A percentile compares a stretch with the other conserved stretches of the same genome.
Conservation (phyloP, 148 eudicot genomes). For the Camellia japonica region DNA sequence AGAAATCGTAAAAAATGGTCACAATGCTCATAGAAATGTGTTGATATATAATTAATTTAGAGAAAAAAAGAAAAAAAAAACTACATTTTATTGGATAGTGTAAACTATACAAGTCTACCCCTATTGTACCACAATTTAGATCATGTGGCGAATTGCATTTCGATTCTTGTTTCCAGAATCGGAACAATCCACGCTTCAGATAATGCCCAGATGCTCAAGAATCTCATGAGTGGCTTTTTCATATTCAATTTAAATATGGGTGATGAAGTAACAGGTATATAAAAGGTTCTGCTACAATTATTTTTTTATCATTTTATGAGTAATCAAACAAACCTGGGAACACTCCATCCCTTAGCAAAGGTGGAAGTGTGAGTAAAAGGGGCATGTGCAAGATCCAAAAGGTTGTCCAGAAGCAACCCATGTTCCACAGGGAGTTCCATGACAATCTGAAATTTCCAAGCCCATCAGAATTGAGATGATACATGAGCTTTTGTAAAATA, state of each 20-base stretch:
- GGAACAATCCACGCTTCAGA: too few relatives aligned
- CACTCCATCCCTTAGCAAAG: conserved; percentile 95
- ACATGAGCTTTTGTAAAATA: background rate
- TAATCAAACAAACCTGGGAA: conserved; percentile 61
- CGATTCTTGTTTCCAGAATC: too few relatives aligned
- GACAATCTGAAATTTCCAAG: conserved; percentile 55
- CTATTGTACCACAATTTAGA: too few relatives aligned
- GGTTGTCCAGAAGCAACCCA: conserved; percentile 91
- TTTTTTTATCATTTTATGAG: background rate
- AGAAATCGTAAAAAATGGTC: too few relatives aligned
- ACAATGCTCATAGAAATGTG: too few relatives aligned
- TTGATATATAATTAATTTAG: too few relatives aligned
- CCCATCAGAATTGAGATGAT: background rate
- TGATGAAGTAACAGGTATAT: background rate
- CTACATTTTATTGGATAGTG: too few relatives aligned
- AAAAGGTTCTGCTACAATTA: background rate
- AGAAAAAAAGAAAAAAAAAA: too few relatives aligned
- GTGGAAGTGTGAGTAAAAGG: conserved; percentile 95
- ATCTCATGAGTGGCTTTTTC: background rate
- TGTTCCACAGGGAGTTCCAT: conserved; percentile 98
- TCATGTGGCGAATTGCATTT: too few relatives aligned
- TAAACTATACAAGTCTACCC: too few relatives aligned
- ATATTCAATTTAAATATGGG: background rate
- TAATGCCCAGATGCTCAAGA: background rate
- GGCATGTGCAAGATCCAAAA: conserved; percentile 94